Evolutionary conservation across 192 early-diverging fungal species (phyloP).

Genomic region (Linnemannia hyalina): DNA sequence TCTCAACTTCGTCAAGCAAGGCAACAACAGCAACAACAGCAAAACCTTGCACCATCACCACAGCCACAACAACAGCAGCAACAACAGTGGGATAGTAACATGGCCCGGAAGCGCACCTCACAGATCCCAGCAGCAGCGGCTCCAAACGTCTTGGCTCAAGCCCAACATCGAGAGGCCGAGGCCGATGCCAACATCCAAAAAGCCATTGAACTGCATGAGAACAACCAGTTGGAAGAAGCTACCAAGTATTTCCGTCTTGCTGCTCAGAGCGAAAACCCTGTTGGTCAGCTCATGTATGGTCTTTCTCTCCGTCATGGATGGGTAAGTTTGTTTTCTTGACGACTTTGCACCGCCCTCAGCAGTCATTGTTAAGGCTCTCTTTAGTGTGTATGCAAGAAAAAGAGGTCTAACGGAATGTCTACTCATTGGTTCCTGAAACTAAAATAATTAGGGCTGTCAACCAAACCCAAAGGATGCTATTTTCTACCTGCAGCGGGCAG

Average conservation of each 20-base stretch:
- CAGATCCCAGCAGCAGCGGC: slow-evolving; percentile 15
- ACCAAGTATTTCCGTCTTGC: slow-evolving; percentile 80
- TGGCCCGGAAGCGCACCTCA: neutral
- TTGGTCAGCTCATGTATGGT: slow-evolving; percentile 86
- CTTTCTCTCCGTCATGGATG: slow-evolving; percentile 85
- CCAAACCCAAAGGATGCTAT: slow-evolving; percentile 77
- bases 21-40: neutral
- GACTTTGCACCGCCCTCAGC: neutral
- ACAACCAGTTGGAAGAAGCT: slow-evolving; percentile 80
- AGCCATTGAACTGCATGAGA: slow-evolving; percentile 80
- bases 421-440: neutral
- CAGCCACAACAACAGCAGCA: neutral
- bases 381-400: neutral
- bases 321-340: slow-evolving; percentile 60
- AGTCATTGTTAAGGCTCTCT: neutral
- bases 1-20: neutral
- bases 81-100: neutral
- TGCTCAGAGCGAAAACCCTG: slow-evolving; percentile 72
- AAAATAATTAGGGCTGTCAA: slow-evolving; percentile 65
- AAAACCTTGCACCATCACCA: neutral
- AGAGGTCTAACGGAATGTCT: neutral
- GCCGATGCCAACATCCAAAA: slow-evolving; percentile 74
- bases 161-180: slow-evolving; percentile 53
- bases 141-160: slow-evolving; percentile 25
- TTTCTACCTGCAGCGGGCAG: slow-evolving; percentile 80